Conservation (phyloP, 331 rosid genomes). For the Rhamnella rubrinervis region DNA sequence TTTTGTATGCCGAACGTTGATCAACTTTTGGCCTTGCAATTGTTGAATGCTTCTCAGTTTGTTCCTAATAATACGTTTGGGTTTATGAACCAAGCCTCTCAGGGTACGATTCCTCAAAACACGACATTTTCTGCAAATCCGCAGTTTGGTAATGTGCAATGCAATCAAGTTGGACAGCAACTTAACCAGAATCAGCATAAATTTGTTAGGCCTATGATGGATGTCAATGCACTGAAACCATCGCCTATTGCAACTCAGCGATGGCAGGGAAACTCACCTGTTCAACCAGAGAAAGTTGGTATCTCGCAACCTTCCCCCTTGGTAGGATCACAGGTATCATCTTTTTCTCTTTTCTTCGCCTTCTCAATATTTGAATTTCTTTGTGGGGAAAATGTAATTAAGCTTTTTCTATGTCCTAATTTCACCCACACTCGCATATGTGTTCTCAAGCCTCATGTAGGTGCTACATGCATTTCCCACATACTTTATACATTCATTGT, state of each 20-base stretch:
- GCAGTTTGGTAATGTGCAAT: constrained; percentile 42
- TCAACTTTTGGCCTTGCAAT: constrained; percentile 59
- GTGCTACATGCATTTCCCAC: too few species aligned
- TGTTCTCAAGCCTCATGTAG: neutral
- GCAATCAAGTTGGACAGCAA: constrained; percentile 48
- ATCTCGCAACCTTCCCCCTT: constrained; percentile 42
- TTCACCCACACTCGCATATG: neutral
- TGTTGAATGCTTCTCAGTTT: constrained; percentile 52
- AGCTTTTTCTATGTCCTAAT: neutral
- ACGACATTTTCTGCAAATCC: constrained; percentile 33
- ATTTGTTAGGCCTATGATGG: constrained; percentile 28
- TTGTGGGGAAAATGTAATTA: neutral
- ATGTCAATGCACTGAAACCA: constrained; percentile 38
- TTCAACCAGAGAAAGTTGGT: constrained; percentile 32
- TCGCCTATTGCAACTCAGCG: constrained; percentile 39
- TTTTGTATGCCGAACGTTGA: constrained; percentile 58
- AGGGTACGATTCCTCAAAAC: constrained; percentile 46
- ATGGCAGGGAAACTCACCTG: constrained; percentile 41
- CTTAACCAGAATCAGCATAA: constrained; percentile 45
- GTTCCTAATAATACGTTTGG: constrained; percentile 41
- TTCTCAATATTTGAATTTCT: neutral
- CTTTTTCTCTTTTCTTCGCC: neutral
- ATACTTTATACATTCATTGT: too few species aligned
- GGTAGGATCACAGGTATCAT: constrained; percentile 54
- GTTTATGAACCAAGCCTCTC: constrained; percentile 54